phyloP scores from a whole-genome alignment of 1,284 basidiomycete species.

The Termitomyces sp. region DNA sequence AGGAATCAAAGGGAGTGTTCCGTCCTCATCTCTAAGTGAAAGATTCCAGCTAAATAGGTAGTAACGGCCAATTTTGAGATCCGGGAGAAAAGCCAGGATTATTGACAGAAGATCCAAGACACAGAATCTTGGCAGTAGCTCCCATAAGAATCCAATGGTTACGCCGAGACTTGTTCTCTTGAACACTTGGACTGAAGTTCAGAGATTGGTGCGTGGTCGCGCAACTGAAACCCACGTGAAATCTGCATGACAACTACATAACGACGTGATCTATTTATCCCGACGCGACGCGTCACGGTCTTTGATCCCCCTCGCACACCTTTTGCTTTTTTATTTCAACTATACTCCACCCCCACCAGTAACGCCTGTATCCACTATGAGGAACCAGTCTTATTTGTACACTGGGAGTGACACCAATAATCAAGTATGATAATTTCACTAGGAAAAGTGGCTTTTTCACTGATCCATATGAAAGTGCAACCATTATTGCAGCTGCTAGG shows the following conservation, averaged over 20 bases:
- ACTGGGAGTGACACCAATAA: constrained; percentile 47
- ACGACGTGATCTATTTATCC: neutral
- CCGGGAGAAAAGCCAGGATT: neutral
- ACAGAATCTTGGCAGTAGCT: neutral
- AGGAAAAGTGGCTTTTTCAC: neutral
- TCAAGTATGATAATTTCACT: constrained; percentile 30
- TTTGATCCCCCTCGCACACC: neutral
- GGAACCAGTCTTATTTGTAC: constrained; percentile 30
- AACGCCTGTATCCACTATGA: constrained; percentile 5
- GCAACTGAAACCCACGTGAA: neutral
- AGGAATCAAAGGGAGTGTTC: neutral
- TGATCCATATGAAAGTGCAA: constrained; percentile 44
- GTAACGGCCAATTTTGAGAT: neutral
- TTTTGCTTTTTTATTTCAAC: neutral
- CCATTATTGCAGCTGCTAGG: constrained; percentile 48
- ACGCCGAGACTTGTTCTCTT: neutral
- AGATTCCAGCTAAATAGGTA: neutral
- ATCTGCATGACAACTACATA: neutral
- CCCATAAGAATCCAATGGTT: neutral
- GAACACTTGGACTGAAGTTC: neutral
- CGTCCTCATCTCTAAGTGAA: neutral
- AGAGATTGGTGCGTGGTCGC: neutral
- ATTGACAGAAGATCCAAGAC: neutral
- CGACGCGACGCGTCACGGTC: neutral
- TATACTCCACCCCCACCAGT: neutral